These are phyloP conservation scores for Primulina eburnea DNA, from an alignment of 257 asterid genomes.

Conservation along the genomic window DNA sequence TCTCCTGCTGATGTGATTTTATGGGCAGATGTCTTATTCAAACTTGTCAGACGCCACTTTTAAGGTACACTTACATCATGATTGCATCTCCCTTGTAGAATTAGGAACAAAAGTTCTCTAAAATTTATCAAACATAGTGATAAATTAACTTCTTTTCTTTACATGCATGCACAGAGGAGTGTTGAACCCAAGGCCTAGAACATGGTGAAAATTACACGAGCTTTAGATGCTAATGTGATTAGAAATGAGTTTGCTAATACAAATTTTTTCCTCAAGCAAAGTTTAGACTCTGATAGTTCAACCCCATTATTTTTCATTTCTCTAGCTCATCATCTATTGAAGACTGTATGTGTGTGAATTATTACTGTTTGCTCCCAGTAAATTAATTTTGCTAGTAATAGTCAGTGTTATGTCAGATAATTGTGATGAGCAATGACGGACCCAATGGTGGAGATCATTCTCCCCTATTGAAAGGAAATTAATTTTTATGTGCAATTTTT, in stretches of 20 bases:
- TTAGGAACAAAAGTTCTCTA: not conserved
- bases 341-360: not conserved
- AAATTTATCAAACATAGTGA: not conserved
- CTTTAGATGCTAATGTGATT: not conserved
- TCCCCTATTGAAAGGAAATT: not conserved
- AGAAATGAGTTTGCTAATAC: not conserved
- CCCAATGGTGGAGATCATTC: not conserved
- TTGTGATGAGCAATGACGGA: not conserved
- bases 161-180: not conserved
- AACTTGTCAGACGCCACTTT: constrained; percentile 87
- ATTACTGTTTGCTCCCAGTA: not conserved
- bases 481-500: no score
- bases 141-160: not conserved
- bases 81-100: constrained; percentile 5
- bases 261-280: constrained; percentile 1
- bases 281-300: constrained; percentile 12
- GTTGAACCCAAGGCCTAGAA: no score
- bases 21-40: constrained; percentile 69
- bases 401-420: not conserved
- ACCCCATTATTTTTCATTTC: constrained; percentile 14
- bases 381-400: not conserved
- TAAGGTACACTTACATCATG: constrained; percentile 54
- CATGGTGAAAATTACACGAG: not conserved
- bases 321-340: not conserved
- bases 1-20: constrained; percentile 21